Evolutionary conservation across 2,329 filamentous ascomycete species (phyloP).

Genomic region (Cyanodermella asteris): DNA sequence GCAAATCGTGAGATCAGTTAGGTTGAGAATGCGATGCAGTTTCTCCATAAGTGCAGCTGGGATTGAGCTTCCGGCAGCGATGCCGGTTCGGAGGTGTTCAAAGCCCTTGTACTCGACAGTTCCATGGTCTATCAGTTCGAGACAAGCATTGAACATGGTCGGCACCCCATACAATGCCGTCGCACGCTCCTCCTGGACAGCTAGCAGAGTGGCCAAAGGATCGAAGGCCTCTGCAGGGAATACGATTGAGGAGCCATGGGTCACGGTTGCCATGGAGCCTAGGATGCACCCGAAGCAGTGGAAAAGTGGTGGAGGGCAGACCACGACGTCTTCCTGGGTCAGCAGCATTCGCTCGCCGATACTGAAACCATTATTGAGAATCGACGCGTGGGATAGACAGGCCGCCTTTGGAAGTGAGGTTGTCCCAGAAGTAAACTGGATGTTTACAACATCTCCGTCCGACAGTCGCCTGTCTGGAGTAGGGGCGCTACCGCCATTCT

Average conservation of each 20-base stretch:
- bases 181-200: conserved; percentile 39
- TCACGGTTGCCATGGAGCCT: conserved; percentile 90
- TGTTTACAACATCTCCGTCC: conserved; percentile 65
- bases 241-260: conserved; percentile 56
- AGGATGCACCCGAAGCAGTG: conserved; percentile 76
- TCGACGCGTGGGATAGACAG: conserved; percentile 63
- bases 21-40: conserved; percentile 50
- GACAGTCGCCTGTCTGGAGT: conserved; percentile 18
- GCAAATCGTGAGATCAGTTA: conserved; percentile 72
- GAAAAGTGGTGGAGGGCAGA: conserved; percentile 36
- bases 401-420: conserved; percentile 81
- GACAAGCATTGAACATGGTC: conserved; percentile 82
- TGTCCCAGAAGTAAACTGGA: conserved; percentile 94
- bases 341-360: conserved; percentile 76
- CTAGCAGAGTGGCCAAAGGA: conserved; percentile 44
- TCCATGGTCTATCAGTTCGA: conserved; percentile 47
- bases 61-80: conserved; percentile 71
- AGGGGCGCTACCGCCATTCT: conserved; percentile 18
- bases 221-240: conserved; percentile 79
- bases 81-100: conserved; percentile 58
- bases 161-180: conserved; percentile 70
- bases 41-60: conserved; percentile 61
- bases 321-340: conserved; percentile 45
- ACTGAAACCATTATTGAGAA: conserved; percentile 75
- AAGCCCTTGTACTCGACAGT: conserved; percentile 30